These are phyloP conservation scores for Phylloboletellus chloephorus DNA, from an alignment of 1,284 basidiomycete genomes.

Conservation along the genomic window DNA sequence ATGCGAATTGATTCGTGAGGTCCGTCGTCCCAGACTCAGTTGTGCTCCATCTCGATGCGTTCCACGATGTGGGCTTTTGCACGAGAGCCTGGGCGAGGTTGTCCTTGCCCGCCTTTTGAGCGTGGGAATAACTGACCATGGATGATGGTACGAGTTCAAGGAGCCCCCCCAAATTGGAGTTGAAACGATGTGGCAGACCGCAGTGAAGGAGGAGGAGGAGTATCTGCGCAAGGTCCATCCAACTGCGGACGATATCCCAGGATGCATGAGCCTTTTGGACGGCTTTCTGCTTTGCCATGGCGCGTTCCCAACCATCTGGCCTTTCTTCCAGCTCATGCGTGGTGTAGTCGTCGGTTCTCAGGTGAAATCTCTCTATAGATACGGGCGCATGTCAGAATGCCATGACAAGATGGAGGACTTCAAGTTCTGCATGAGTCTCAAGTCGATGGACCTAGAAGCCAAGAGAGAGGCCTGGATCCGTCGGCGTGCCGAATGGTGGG, in stretches of 20 bases:
- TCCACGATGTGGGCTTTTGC: slow-evolving; percentile 17
- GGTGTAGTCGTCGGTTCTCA: slow-evolving; percentile 72
- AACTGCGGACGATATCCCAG: slow-evolving; percentile 72
- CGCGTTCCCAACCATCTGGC: slow-evolving; percentile 29
- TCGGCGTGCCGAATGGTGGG: slow-evolving; percentile 89
- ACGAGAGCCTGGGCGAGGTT: no score
- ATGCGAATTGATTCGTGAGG: not conserved
- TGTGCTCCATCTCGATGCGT: slow-evolving; percentile 18
- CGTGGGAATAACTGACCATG: no score
- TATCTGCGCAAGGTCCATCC: slow-evolving; percentile 63
- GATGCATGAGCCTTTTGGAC: slow-evolving; percentile 76
- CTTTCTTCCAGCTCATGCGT: slow-evolving; percentile 7
- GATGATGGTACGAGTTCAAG: no score
- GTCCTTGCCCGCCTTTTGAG: no score
- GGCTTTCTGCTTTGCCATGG: slow-evolving; percentile 77
- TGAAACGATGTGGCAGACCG: slow-evolving; percentile 50
- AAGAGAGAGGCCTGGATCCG: slow-evolving; percentile 80
- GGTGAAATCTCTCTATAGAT: slow-evolving; percentile 81
- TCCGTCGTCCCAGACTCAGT: slow-evolving; percentile 13
- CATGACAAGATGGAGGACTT: slow-evolving; percentile 82
- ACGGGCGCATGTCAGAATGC: slow-evolving; percentile 77
- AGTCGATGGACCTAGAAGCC: slow-evolving; percentile 71
- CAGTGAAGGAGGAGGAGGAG: slow-evolving; percentile 59
- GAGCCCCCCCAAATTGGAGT: no score
- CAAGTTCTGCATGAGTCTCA: slow-evolving; percentile 91